Evolutionary conservation across 2,329 filamentous ascomycete species (phyloP).

Genomic region (Alternaria gaisen): DNA sequence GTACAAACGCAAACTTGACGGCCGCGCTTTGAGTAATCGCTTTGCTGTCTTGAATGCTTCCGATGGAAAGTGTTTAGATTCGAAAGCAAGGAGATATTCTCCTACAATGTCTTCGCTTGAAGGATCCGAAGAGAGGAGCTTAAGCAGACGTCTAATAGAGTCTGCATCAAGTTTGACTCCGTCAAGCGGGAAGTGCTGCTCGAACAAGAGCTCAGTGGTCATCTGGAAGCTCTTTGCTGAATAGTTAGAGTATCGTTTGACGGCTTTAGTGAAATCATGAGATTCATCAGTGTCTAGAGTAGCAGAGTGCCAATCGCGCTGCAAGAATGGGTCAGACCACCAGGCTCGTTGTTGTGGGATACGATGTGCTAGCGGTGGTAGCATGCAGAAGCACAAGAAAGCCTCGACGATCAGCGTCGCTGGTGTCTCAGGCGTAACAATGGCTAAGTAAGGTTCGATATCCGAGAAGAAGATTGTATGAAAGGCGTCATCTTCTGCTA

Average conservation of each 20-base stretch:
- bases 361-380: conserved; percentile 60
- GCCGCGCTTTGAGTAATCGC: conserved; percentile 72
- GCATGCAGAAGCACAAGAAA: conserved; percentile 60
- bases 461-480: conserved; percentile 83
- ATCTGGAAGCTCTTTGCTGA: conserved; percentile 28
- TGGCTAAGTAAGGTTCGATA: conserved; percentile 69
- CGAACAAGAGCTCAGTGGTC: conserved; percentile 38
- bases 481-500: conserved; percentile 81
- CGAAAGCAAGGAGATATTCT: conserved; percentile 75
- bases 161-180: conserved; percentile 15
- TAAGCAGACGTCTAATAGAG: conserved; percentile 56
- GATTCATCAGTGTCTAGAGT: conserved; percentile 15
- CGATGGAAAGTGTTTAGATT: conserved; percentile 63
- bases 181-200: conserved; percentile 30
- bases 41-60: conserved; percentile 76
- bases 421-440: conserved; percentile 49
- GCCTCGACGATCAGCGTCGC: conserved; percentile 68
- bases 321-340: conserved; percentile 65
- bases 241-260: conserved; percentile 20
- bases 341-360: conserved; percentile 46
- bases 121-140: conserved; percentile 61
- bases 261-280: conserved; percentile 6
- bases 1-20: conserved; percentile 74
- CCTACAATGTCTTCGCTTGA: conserved; percentile 61
- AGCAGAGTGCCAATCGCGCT: conserved; percentile 40